Conservation (phyloP, 2,329 filamentous ascomycete genomes). For the Cladophialophora exuberans region DNA sequence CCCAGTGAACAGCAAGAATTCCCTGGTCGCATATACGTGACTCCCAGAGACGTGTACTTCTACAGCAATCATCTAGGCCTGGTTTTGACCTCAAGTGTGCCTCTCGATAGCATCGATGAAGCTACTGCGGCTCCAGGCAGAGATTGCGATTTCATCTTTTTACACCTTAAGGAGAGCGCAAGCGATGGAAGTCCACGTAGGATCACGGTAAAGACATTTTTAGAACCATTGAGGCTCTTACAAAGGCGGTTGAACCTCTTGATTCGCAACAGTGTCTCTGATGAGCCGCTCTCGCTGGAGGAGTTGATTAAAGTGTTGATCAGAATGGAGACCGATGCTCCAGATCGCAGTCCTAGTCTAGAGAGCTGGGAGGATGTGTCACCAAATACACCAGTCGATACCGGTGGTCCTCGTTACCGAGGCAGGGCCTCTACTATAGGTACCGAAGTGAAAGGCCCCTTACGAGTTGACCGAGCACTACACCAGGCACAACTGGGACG, state of each 20-base stretch:
- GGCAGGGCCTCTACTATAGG: slow-evolving; percentile 23
- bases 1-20: slow-evolving; percentile 76
- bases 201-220: slow-evolving; percentile 88
- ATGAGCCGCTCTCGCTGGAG: slow-evolving; percentile 69
- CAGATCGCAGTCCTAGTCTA: slow-evolving; percentile 68
- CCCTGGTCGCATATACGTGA: slow-evolving; percentile 84
- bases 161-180: slow-evolving; percentile 72
- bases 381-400: slow-evolving; percentile 62
- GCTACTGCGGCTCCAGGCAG: slow-evolving; percentile 87
- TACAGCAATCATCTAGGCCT: slow-evolving; percentile 94
- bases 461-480: slow-evolving; percentile 66
- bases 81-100: slow-evolving; percentile 78
- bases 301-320: slow-evolving; percentile 73
- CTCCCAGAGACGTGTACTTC: slow-evolving; percentile 86
- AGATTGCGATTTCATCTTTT: slow-evolving; percentile 89
- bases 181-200: slow-evolving; percentile 68
- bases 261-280: slow-evolving; percentile 75
- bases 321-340: slow-evolving; percentile 68
- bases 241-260: slow-evolving; percentile 83
- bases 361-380: slow-evolving; percentile 92
- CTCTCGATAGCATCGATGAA: slow-evolving; percentile 77
- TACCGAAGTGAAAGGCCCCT: slow-evolving; percentile 56
- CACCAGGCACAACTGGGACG: slow-evolving; percentile 45
- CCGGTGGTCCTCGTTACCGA: slow-evolving; percentile 50
- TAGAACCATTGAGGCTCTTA: slow-evolving; percentile 82